Base-by-base conservation (phyloP, 805 yeast species). In the Yamadazyma kitorensis region DNA sequence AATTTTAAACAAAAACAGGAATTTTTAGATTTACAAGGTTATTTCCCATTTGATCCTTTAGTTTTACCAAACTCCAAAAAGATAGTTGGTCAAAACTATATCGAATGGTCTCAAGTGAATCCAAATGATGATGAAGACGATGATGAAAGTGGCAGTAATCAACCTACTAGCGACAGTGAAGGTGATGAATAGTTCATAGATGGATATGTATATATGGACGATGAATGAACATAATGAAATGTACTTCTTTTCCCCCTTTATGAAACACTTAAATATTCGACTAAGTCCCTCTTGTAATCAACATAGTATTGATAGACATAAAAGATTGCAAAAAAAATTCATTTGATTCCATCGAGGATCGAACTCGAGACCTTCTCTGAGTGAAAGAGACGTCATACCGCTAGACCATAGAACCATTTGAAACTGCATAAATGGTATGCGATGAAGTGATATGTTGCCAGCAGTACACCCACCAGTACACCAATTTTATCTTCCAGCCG, bases 31-130 rank as follows among this genome's bases (percentile, higher is more conserved):
- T 68, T 91, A 33, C 96, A 89, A 55, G 88, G 93, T n/a, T 91
- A 87, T 55, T 91, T 91, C 60, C 98, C 98, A 9, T 91, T 86
- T 55, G 98, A 91, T 64, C 98, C 98, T 1, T 60, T 93, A 41
- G 76, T 84, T 32, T 70, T 91, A 43, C 82, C 80, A 28, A 60
- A 60, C 8, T 74, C 86, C 30, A 77, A 80, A 48, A 56, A 61
- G 24, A 55, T 77, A 21, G 61, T 93, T 36, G 64, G 70, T 20
- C 68, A 61, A 5, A 70, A 72, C 39, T 68, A 64, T 34, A 78
- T 89, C 17, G 93, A 88, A 49, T 91, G 98, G 98, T 51, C 61
- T 5, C 63, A 63, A 24, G 72, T 65, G 14, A 64, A 67, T 34
- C 72, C 72, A 5, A 56, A 54, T 29, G 72, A 72, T 23, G 88